Conservation (phyloP, 1,284 basidiomycete genomes). For the Neolentinus lepideus region DNA sequence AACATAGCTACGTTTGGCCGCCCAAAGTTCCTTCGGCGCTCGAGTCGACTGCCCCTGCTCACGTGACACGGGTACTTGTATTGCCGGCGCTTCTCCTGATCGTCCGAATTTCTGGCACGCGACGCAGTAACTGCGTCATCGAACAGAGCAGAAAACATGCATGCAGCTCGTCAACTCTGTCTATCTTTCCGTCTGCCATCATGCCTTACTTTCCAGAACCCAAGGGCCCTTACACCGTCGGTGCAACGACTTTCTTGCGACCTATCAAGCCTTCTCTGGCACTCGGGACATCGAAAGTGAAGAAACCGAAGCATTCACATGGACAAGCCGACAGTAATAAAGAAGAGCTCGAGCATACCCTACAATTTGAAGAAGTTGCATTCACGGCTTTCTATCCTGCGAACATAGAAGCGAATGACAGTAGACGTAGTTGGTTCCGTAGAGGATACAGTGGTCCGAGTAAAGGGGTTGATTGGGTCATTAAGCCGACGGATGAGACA, state of each 20-base stretch:
- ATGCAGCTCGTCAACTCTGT: too few species aligned
- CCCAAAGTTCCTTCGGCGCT: too few species aligned
- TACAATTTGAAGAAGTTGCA: slow-evolving; percentile 11
- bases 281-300: slow-evolving; percentile 7
- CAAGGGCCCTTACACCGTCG: slow-evolving; percentile 10
- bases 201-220: slow-evolving; percentile 5
- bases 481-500: slow-evolving; percentile 27
- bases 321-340: not conserved
- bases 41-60: too few species aligned
- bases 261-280: slow-evolving; percentile 6
- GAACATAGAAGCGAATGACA: not conserved
- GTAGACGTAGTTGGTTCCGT: slow-evolving; percentile 10
- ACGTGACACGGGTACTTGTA: too few species aligned
- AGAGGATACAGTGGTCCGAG: not conserved
- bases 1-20: too few species aligned
- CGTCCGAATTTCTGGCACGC: not conserved
- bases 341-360: slow-evolving; percentile 4
- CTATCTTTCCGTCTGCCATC: not conserved
- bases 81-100: too few species aligned
- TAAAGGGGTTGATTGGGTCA: not conserved
- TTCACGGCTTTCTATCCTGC: slow-evolving; percentile 13
- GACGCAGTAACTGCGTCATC: too few species aligned
- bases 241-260: slow-evolving; percentile 10
- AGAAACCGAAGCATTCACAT: not conserved
- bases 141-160: too few species aligned